Conservation (phyloP, 805 yeast species). For the Teunomyces funiuensis region DNA sequence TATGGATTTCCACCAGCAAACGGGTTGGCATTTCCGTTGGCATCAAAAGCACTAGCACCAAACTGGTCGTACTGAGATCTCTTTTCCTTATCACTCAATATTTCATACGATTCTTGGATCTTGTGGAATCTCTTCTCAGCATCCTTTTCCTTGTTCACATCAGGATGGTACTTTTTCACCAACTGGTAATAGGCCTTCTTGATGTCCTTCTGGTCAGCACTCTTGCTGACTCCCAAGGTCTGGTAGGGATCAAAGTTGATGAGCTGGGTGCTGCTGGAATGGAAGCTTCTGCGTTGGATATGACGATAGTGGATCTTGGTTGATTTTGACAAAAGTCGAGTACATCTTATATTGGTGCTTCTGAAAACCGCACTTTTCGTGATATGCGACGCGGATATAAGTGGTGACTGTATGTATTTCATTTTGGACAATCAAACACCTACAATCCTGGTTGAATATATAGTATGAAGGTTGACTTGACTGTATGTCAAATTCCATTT, state of each 20-base stretch:
- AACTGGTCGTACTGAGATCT: slow-evolving; percentile 87
- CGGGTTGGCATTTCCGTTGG: slow-evolving; percentile 52
- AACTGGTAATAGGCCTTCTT: slow-evolving; percentile 91
- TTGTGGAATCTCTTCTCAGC: slow-evolving; percentile 90
- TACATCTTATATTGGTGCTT: not conserved
- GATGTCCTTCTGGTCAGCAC: slow-evolving; percentile 78
- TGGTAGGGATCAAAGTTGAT: slow-evolving; percentile 75
- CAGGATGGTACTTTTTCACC: slow-evolving; percentile 95
- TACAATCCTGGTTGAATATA: not conserved
- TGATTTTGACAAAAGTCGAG: not conserved
- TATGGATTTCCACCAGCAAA: slow-evolving; percentile 38
- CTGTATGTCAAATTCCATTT: not conserved
- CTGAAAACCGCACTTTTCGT: not conserved
- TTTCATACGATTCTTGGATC: slow-evolving; percentile 91
- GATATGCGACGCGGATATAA: not conserved
- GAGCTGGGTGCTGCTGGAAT: slow-evolving; percentile 30
- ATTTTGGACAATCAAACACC: not conserved
- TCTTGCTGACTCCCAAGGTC: slow-evolving; percentile 71
- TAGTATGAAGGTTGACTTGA: not conserved
- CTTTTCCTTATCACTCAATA: slow-evolving; percentile 80
- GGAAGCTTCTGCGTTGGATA: slow-evolving; percentile 34
- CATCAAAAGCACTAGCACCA: slow-evolving; percentile 83
- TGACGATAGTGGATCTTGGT: not conserved
- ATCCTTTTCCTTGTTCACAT: slow-evolving; percentile 85
- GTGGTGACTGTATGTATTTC: slow-evolving; percentile 3